Evolutionary conservation across 1,139 yeast species (phyloP).

Genomic region (Saccharomycopsis hybrid): DNA sequence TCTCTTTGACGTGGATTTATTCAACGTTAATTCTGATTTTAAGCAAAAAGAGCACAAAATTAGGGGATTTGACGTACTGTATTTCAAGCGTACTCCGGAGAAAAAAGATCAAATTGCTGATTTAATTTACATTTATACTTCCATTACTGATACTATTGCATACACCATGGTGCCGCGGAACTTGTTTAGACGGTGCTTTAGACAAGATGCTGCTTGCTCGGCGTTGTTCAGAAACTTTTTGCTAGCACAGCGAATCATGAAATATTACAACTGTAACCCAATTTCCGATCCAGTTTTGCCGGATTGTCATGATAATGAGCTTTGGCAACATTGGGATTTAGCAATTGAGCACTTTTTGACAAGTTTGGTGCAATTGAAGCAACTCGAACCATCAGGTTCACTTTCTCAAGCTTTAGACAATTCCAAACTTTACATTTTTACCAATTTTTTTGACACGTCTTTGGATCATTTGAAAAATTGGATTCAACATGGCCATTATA

Average conservation of each 20-base stretch:
- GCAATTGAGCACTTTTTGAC: conserved; percentile 92
- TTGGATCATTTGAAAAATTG: conserved; percentile 83
- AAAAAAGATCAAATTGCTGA: conserved; percentile 81
- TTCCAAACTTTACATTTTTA: conserved; percentile 21
- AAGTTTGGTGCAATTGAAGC: conserved; percentile 43
- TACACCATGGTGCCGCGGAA: conserved; percentile 92
- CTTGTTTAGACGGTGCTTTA: conserved; percentile 77
- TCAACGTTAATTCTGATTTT: conserved; percentile 31
- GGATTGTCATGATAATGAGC: conserved; percentile 72
- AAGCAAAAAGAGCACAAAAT: conserved; percentile 43
- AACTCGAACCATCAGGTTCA: conserved; percentile 28
- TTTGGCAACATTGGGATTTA: conserved; percentile 99
- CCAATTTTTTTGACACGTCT: conserved; percentile 80
- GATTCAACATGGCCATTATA: conserved; percentile 84
- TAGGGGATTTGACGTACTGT: conserved; percentile 37
- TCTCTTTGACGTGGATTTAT: conserved; percentile 34
- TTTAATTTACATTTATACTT: conserved; percentile 95
- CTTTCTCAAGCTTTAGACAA: conserved; percentile 23
- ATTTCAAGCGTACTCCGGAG: conserved; percentile 17
- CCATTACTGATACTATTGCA: conserved; percentile 96
- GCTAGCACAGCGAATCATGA: conserved; percentile 90
- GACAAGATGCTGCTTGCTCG: conserved; percentile 96
- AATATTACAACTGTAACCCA: conserved; percentile 89
- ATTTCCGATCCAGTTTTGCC: conserved; percentile 92
- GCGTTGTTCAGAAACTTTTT: conserved; percentile 90